A percentile compares a stretch with the other conserved stretches of the same genome.
phyloP scores from a whole-genome alignment of 179 eudicot genomes.

The Camellia oleifera region DNA sequence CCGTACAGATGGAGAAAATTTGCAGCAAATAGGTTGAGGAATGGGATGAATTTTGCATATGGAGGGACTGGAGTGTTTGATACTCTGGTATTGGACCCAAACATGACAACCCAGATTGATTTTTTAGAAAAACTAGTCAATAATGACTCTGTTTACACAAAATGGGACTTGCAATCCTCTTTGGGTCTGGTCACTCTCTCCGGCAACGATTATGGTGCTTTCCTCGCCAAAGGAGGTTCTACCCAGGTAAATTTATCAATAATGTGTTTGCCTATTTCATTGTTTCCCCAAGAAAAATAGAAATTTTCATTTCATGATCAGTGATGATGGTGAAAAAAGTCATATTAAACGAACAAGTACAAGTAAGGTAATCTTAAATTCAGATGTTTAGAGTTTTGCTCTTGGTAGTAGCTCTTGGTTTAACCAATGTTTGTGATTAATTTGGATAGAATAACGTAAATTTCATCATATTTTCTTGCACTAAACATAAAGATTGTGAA shows the following conservation, averaged over 20 bases:
- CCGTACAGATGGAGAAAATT: slow-evolving; percentile 49
- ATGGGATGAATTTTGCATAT: slow-evolving; percentile 76
- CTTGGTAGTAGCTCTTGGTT: too few species aligned
- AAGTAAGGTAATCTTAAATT: too few species aligned
- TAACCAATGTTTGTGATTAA: too few species aligned
- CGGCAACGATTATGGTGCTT: slow-evolving; percentile 72
- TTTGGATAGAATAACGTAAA: too few species aligned
- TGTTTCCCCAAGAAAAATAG: too few species aligned
- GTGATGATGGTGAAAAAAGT: too few species aligned
- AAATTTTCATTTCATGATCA: too few species aligned
- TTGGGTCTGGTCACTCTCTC: slow-evolving; percentile 55
- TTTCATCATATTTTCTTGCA: too few species aligned
- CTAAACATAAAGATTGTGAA: too few species aligned
- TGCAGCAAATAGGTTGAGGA: slow-evolving; percentile 21
- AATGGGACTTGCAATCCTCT: slow-evolving; percentile 42
- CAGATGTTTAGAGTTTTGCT: too few species aligned
- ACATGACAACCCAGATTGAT: slow-evolving; percentile 78
- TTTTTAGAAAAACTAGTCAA: slow-evolving; percentile 34
- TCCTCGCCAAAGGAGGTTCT: slow-evolving; percentile 45
- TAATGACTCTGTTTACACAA: slow-evolving; percentile 28
- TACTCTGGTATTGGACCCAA: slow-evolving; percentile 54
- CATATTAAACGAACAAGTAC: too few species aligned
- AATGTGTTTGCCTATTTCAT: too few species aligned
- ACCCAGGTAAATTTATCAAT: slow-evolving; percentile 33
- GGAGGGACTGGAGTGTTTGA: slow-evolving; percentile 92